A percentile compares a stretch with the other conserved stretches of the same genome.
phyloP scores from a whole-genome alignment of 2,329 filamentous ascomycete species.

The Phyllosticta citribraziliensis region DNA sequence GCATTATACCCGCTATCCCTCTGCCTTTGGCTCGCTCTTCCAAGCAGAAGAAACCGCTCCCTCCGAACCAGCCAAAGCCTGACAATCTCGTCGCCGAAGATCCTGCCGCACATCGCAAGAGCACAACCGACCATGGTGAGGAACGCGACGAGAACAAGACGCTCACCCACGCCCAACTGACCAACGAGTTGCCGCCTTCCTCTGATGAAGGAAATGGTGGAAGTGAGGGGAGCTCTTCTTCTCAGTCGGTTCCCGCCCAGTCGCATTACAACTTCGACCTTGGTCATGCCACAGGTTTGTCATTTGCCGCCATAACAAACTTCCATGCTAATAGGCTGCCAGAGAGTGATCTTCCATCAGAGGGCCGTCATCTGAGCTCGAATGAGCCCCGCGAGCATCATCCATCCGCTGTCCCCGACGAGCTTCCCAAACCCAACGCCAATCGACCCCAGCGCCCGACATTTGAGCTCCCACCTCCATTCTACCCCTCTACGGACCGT shows the following conservation, averaged over 20 bases:
- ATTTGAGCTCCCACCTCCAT: constrained; percentile 25
- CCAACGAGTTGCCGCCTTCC: neutral
- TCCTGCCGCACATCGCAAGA: neutral
- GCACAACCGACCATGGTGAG: neutral
- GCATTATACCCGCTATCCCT: constrained; percentile 30
- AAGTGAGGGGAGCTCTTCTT: neutral
- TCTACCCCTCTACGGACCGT: constrained; percentile 23
- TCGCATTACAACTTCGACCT: neutral
- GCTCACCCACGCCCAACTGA: neutral
- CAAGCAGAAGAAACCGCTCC: constrained; percentile 2
- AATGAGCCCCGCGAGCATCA: constrained; percentile 22
- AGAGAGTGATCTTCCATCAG: neutral
- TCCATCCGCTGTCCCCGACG: constrained; percentile 20
- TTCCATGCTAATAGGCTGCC: neutral
- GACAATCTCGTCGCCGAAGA: neutral
- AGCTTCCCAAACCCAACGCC: constrained; percentile 31
- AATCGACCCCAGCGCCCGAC: constrained; percentile 15
- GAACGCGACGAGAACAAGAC: neutral
- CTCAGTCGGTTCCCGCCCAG: neutral
- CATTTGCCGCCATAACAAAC: neutral
- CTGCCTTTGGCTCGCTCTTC: constrained; percentile 22
- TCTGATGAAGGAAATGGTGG: neutral
- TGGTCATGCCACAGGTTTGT: neutral
- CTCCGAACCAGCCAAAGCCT: neutral
- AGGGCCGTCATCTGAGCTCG: constrained; percentile 28